Evolutionary conservation across 371 early-diverging fungal genomes (phyloP).

Genomic region (Mortierella sp.): DNA sequence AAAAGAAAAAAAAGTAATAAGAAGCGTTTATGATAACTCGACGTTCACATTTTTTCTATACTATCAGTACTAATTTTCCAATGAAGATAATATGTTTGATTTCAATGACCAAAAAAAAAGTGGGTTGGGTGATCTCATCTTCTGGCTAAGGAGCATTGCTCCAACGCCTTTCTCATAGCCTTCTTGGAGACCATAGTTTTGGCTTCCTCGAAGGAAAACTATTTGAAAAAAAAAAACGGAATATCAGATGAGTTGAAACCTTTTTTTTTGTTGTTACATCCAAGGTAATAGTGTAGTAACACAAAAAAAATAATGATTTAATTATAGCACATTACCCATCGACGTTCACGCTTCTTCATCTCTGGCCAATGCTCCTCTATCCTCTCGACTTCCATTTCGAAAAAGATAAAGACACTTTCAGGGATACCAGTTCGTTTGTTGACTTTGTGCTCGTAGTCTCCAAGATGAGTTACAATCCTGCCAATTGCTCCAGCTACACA

Average conservation of each 20-base stretch:
- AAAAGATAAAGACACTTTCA: conserved; percentile 67
- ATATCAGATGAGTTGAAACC: background rate
- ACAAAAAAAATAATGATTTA: background rate
- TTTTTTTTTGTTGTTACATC: background rate
- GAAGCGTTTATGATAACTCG: too few relatives aligned
- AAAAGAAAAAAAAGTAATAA: too few relatives aligned
- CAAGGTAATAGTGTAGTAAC: background rate
- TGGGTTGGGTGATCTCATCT: background rate
- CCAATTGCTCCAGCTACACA: conserved; percentile 68
- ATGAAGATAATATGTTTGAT: too few relatives aligned
- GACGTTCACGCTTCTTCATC: conserved; percentile 62
- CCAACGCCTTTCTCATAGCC: conserved; percentile 66
- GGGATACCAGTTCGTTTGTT: conserved; percentile 57
- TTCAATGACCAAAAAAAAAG: background rate
- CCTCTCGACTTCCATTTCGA: conserved; percentile 66
- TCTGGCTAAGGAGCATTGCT: conserved; percentile 58
- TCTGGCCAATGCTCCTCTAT: conserved; percentile 71
- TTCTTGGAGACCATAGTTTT: conserved; percentile 62
- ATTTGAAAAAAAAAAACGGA: conserved; percentile 5
- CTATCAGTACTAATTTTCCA: too few relatives aligned
- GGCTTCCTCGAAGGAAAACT: conserved; percentile 73
- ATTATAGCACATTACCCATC: conserved; percentile 69
- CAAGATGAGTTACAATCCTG: conserved; percentile 58
- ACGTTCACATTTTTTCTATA: too few relatives aligned
- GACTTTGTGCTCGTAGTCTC: conserved; percentile 63